Evolutionary conservation across 208 protist species (phyloP).

Genomic region (Wallacemonas sp.): DNA sequence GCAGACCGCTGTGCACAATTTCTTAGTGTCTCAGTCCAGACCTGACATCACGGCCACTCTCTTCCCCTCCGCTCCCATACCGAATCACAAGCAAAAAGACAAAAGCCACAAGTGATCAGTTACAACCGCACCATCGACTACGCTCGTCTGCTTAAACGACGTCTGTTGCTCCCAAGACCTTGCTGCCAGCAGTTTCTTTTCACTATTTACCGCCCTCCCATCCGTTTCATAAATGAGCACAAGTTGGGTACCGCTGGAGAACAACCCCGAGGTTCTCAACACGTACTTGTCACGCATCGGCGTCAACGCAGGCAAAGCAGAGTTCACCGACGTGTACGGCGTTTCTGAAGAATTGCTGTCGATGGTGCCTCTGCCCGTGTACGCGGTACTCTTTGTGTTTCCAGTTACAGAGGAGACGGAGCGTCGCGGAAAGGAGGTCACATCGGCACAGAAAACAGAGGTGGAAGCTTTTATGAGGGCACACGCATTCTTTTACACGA

Average conservation of each 20-base stretch:
- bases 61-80: no score
- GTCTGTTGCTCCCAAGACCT: no score
- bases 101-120: no score
- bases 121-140: no score
- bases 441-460: conserved; percentile 26
- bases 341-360: conserved; percentile 82
- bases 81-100: no score
- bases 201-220: no score
- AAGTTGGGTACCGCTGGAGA: conserved; percentile 92
- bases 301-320: conserved; percentile 35
- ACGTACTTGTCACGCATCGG: conserved; percentile 63
- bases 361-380: conserved; percentile 89
- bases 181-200: no score
- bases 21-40: no score
- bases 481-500: conserved; percentile 85
- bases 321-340: conserved; percentile 93
- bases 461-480: conserved; percentile 34
- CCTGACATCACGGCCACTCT: no score
- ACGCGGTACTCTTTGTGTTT: conserved; percentile 92
- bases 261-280: conserved; percentile 93
- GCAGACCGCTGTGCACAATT: no score
- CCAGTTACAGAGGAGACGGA: conserved; percentile 72
- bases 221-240: neutral
- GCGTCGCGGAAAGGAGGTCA: neutral
- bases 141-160: no score